Percentiles rank a stretch among this genome's conserved stretches.
Evolutionary conservation across 371 early-diverging fungal species (phyloP).

Genomic region (Apophysomyces variabilis): DNA sequence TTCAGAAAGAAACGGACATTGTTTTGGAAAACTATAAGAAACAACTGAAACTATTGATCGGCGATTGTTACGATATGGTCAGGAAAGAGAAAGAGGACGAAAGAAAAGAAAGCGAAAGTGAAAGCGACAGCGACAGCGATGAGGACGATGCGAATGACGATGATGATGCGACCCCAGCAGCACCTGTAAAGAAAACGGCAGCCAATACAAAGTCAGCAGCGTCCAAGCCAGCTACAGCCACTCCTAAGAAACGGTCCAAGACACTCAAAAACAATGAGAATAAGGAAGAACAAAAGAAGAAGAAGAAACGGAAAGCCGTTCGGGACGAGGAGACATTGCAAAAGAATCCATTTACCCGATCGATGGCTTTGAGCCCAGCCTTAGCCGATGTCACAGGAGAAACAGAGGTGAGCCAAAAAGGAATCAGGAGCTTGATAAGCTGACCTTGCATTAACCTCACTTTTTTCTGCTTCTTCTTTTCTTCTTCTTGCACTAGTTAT

Average conservation of each 20-base stretch:
- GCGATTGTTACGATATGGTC: constrained; percentile 30
- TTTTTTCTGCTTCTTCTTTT: not conserved
- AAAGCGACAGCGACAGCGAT: not conserved
- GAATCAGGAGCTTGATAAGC: not conserved
- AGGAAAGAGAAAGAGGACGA: constrained; percentile 6
- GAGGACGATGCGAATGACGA: not conserved
- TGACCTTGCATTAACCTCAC: too few species aligned
- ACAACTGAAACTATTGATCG: constrained; percentile 42
- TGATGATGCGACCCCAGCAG: too few species aligned
- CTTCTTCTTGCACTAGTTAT: constrained; percentile 22
- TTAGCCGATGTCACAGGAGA: constrained; percentile 33
- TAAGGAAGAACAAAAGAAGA: constrained; percentile 11
- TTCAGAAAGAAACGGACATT: constrained; percentile 40
- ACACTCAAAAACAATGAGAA: not conserved
- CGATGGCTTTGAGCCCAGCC: constrained; percentile 33
- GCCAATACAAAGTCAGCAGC: too few species aligned
- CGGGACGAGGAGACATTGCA: constrained; percentile 13
- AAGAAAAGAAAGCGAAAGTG: not conserved
- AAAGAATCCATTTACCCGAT: constrained; percentile 27
- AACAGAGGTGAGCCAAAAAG: constrained; percentile 26
- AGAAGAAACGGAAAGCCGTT: constrained; percentile 16
- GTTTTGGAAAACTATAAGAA: constrained; percentile 38
- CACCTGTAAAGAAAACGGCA: too few species aligned
- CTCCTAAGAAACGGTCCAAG: not conserved
- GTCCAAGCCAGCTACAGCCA: too few species aligned